Conservation (phyloP, 2,329 filamentous ascomycete species). For the Neonectria neomacrospora region DNA sequence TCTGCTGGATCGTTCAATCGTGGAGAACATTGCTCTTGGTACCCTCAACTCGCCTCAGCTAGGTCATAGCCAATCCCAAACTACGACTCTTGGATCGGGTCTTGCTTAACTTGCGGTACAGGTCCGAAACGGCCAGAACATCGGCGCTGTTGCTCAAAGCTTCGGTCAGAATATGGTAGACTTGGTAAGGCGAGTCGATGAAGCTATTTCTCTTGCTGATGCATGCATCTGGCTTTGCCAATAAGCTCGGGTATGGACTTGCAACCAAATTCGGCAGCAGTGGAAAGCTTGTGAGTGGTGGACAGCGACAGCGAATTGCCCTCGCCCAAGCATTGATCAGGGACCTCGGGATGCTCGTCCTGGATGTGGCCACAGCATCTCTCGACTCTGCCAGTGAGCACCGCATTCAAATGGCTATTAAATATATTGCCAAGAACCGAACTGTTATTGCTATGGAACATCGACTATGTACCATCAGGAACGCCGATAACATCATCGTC, state of each 20-base stretch:
- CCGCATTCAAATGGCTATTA: slow-evolving; percentile 62
- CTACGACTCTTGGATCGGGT: slow-evolving; percentile 59
- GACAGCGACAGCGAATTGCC: slow-evolving; percentile 70
- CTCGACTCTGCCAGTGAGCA: slow-evolving; percentile 69
- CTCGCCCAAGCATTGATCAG: slow-evolving; percentile 68
- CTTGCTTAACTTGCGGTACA: slow-evolving; percentile 63
- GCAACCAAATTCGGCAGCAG: slow-evolving; percentile 63
- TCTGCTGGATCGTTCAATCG: slow-evolving; percentile 58
- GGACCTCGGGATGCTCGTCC: slow-evolving; percentile 66
- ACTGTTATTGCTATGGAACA: slow-evolving; percentile 76
- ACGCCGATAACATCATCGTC: slow-evolving; percentile 75
- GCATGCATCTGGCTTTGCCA: slow-evolving; percentile 69
- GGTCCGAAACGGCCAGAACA: slow-evolving; percentile 61
- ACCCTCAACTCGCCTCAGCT: slow-evolving; percentile 56
- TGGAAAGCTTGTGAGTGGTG: slow-evolving; percentile 67
- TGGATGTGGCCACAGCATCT: slow-evolving; percentile 71
- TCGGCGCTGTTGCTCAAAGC: slow-evolving; percentile 56
- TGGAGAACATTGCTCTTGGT: slow-evolving; percentile 64
- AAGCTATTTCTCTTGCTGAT: slow-evolving; percentile 68
- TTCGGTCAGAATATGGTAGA: slow-evolving; percentile 58
- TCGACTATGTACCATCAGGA: slow-evolving; percentile 68
- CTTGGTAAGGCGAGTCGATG: slow-evolving; percentile 61
- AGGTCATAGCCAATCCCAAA: slow-evolving; percentile 54
- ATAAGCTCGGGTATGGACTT: slow-evolving; percentile 63
- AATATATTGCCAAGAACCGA: slow-evolving; percentile 59